Evolutionary conservation across 148 eudicot species (phyloP).

Genomic region (Rhododendron kiyosumense): DNA sequence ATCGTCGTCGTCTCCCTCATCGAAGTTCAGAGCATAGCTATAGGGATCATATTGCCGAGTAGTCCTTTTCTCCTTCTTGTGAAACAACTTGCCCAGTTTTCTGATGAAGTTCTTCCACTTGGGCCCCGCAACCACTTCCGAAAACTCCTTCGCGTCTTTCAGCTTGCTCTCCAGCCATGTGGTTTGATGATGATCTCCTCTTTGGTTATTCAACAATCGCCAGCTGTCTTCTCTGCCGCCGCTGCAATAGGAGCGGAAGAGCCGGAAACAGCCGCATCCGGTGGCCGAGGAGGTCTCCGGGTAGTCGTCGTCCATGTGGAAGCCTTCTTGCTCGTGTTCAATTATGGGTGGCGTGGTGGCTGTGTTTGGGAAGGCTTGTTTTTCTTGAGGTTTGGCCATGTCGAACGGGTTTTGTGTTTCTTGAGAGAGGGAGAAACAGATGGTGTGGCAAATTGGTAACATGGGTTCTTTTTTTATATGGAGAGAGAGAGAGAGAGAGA

Average conservation of each 20-base stretch:
- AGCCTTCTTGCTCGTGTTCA: constrained; percentile 13
- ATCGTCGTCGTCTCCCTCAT: constrained; percentile 39
- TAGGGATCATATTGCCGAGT: constrained; percentile 47
- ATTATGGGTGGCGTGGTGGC: constrained; percentile 7
- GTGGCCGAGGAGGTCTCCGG: constrained; percentile 16
- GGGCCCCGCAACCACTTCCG: constrained; percentile 77
- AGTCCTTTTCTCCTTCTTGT: constrained; percentile 22
- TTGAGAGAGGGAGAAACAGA: background rate
- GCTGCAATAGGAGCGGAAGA: constrained; percentile 12
- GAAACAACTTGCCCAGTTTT: constrained; percentile 41
- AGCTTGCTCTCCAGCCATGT: constrained; percentile 40
- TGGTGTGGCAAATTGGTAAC: background rate
- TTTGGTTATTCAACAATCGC: constrained; percentile 23
- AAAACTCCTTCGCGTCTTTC: constrained; percentile 36
- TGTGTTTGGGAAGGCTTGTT: background rate
- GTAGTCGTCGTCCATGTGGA: background rate
- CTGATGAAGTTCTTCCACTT: constrained; percentile 83
- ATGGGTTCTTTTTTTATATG: constrained; percentile 11
- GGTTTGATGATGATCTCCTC: background rate
- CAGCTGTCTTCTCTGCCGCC: constrained; percentile 10
- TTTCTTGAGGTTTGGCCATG: constrained; percentile 17
- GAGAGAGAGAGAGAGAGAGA: constrained; percentile 2
- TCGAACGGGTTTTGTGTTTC: background rate
- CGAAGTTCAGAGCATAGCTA: constrained; percentile 73
- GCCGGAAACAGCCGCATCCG: constrained; percentile 45